Evolutionary conservation across 495 filamentous ascomycete species (phyloP), one percentile per base, ranked within the genome.

Genomic region (Chaetomium cochliodes): DNA sequence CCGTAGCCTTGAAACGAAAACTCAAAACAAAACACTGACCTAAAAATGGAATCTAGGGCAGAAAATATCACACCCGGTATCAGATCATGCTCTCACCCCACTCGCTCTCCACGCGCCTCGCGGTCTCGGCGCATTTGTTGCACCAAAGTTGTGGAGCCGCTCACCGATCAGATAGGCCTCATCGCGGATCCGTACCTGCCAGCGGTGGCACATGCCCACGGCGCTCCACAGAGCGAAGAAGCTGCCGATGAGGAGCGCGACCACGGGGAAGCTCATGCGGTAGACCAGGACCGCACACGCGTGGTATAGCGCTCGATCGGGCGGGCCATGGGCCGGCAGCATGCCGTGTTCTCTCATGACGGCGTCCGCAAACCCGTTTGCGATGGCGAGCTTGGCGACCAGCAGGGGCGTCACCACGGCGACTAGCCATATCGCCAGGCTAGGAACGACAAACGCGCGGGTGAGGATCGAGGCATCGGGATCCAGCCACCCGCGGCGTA

Each of bases 81-180:
- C 42, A 50, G 7, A 26, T 69, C 66, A 75, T 5, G 78, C 42
- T 44, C 74, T 70, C 5, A 70, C 37, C 25, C 70, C 69, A 2
- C 67, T 49, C 15, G 67, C 72, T 51, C 68, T 71, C 78, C 78
- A 81, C 3, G 62, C 54, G 23, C 61, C 72, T 41, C 51, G 66
- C 58, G 63, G 18, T 25, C 65, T 58, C 6, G 67, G 65, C 63
- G 60, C 65, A 39, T n/a, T 72, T 65, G 63, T 76, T 64, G 88
- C 92, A 2, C 91, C 90, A 77, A 94, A 94, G 73, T 97, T 97
- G 73, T 97, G 93, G 66, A 99, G 77, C 39, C 92, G 80, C 78
- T 98, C 92, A 2, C 94, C 94, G 70, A 97, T 94, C 66, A 98
- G 78, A 71, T 98, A 99, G 9, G 96, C 93, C 76, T 99, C 94